phyloP scores from a whole-genome alignment of 2,329 filamentous ascomycete species.

The Verticillium longisporum region DNA sequence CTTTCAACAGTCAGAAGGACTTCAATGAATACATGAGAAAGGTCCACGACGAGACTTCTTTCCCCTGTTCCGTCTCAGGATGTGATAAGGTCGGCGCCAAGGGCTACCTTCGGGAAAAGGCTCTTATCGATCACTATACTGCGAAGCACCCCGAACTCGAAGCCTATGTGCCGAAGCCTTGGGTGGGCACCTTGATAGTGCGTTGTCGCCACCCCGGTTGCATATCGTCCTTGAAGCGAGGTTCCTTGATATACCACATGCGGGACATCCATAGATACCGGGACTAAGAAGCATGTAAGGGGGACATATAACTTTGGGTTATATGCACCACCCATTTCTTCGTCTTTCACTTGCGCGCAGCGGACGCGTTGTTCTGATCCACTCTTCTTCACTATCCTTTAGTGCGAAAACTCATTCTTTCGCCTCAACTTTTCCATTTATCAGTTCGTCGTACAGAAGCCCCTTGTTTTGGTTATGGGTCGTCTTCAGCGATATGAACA shows the following conservation, averaged over 20 bases:
- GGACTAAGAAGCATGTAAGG: too few relatives aligned
- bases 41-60: slow-evolving; percentile 23
- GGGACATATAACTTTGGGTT: too few relatives aligned
- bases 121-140: slow-evolving; percentile 16
- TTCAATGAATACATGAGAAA: slow-evolving; percentile 28
- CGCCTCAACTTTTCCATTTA: too few relatives aligned
- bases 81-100: slow-evolving; percentile 18
- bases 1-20: slow-evolving; percentile 16
- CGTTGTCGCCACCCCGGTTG: background rate
- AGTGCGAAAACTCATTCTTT: too few relatives aligned
- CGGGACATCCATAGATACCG: background rate
- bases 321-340: too few relatives aligned
- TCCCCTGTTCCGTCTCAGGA: slow-evolving; percentile 19
- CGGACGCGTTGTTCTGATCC: too few relatives aligned
- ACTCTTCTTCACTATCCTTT: too few relatives aligned
- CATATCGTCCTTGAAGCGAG: background rate
- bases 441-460: too few relatives aligned
- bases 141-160: slow-evolving; percentile 11
- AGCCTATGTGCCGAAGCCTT: background rate
- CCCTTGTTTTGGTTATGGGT: too few relatives aligned
- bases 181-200: background rate
- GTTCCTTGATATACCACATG: background rate
- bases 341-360: too few relatives aligned
- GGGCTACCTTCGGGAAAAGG: slow-evolving; percentile 16
- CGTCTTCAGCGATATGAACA: too few relatives aligned